These are phyloP conservation scores for Linum tenue DNA, from an alignment of 345 rosid genomes.

Conservation along the genomic window DNA sequence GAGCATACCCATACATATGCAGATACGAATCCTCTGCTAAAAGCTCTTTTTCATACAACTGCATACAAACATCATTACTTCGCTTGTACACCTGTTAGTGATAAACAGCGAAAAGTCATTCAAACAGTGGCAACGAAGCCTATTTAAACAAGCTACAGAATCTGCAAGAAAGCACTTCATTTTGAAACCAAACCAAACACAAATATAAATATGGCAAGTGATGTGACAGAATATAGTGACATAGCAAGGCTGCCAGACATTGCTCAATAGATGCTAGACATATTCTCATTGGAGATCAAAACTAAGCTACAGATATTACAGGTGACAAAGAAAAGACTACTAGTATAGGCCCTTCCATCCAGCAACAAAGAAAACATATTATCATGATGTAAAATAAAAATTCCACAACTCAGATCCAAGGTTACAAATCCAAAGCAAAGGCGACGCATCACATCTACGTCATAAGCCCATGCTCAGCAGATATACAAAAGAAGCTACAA, in stretches of 20 bases:
- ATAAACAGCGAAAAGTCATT: background rate
- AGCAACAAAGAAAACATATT: no score
- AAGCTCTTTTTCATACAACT: slow-evolving; percentile 82
- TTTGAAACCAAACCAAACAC: no score
- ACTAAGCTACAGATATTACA: no score
- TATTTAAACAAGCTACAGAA: background rate
- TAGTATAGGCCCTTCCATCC: no score
- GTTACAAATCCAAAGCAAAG: background rate
- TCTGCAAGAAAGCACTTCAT: background rate
- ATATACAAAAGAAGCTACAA: background rate
- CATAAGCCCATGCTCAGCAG: background rate
- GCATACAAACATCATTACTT: slow-evolving; percentile 67
- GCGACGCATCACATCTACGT: background rate
- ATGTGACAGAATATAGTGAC: no score
- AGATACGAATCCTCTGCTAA: slow-evolving; percentile 64
- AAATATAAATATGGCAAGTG: no score
- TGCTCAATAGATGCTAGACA: no score
- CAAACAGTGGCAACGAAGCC: background rate
- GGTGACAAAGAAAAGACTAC: no score
- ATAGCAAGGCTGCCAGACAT: no score
- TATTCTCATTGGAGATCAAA: no score
- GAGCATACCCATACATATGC: slow-evolving; percentile 62
- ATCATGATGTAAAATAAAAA: no score
- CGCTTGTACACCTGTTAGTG: slow-evolving; percentile 70
- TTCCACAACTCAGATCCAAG: no score